These are phyloP conservation scores for Linnemannia hyalina DNA, from an alignment of 192 early-diverging fungal species.

Conservation along the genomic window DNA sequence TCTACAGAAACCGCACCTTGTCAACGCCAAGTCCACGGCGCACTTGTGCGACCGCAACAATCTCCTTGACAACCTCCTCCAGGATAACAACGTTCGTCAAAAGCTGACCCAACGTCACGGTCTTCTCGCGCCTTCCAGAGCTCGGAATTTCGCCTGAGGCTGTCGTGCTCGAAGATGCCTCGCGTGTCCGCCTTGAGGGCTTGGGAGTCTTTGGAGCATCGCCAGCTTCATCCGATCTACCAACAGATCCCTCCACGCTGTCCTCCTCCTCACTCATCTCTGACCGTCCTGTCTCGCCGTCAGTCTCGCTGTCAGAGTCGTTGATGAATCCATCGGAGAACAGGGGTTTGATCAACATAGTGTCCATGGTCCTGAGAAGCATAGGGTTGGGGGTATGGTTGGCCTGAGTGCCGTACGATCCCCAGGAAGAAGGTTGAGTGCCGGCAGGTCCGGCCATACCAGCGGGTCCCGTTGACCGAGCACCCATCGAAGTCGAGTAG, in stretches of 20 bases:
- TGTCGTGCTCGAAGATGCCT: slow-evolving; percentile 7
- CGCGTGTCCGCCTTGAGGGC: slow-evolving; percentile 3
- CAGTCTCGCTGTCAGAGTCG: slow-evolving; percentile 60
- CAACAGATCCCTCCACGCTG: not conserved
- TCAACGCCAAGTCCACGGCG: slow-evolving; percentile 83
- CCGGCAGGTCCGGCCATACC: slow-evolving; percentile 1
- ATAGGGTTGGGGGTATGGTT: slow-evolving; percentile 27
- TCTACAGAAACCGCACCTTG: slow-evolving; percentile 63
- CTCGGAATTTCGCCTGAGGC: slow-evolving; percentile 20
- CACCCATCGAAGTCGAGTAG: slow-evolving; percentile 1
- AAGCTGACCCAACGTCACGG: slow-evolving; percentile 69
- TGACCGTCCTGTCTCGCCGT: slow-evolving; percentile 45
- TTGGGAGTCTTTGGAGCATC: slow-evolving; percentile 14
- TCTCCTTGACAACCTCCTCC: slow-evolving; percentile 94
- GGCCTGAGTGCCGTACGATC: slow-evolving; percentile 8
- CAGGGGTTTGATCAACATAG: slow-evolving; percentile 65
- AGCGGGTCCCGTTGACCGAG: not conserved
- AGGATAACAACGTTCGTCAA: slow-evolving; percentile 93
- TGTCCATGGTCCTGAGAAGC: slow-evolving; percentile 57
- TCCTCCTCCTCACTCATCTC: slow-evolving; percentile 49
- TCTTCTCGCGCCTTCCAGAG: slow-evolving; percentile 56
- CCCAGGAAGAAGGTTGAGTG: slow-evolving; percentile 28
- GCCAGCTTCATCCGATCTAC: slow-evolving; percentile 4
- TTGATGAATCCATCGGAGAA: slow-evolving; percentile 68
- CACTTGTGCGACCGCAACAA: slow-evolving; percentile 86